Percentiles rank a stretch among this genome's conserved stretches.
Conservation (phyloP, 805 yeast genomes). For the Candida ipomoeae region DNA sequence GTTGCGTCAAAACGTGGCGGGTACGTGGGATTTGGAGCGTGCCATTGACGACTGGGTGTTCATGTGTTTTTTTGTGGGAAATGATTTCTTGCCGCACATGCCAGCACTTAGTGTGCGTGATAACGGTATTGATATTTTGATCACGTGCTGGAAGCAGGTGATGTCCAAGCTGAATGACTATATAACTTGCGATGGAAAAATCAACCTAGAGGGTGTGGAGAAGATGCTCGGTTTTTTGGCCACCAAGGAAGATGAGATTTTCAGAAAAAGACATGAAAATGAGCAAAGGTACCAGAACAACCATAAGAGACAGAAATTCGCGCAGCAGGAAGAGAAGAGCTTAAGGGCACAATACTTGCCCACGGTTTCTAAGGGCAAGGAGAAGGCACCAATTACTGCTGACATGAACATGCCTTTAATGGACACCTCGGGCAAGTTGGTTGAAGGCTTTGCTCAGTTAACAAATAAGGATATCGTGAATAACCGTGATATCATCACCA, state of each 20-base stretch:
- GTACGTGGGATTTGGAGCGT: constrained; percentile 83
- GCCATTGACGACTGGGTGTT: constrained; percentile 99
- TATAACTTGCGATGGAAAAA: constrained; percentile 84
- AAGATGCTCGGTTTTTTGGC: constrained; percentile 61
- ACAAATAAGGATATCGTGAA: constrained; percentile 68
- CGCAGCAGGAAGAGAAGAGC: constrained; percentile 43
- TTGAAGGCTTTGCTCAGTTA: constrained; percentile 60
- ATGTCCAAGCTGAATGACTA: constrained; percentile 68
- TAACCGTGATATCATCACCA: constrained; percentile 55
- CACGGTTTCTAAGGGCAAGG: constrained; percentile 68
- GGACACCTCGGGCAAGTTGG: constrained; percentile 68
- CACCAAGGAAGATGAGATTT: constrained; percentile 71
- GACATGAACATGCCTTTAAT: constrained; percentile 71
- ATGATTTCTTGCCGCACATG: constrained; percentile 94
- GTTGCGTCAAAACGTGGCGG: constrained; percentile 65
- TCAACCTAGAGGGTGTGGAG: constrained; percentile 75
- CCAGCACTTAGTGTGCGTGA: constrained; percentile 95
- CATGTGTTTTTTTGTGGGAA: constrained; percentile 97
- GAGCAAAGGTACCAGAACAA: constrained; percentile 68
- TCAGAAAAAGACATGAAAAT: constrained; percentile 60
- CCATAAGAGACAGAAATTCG: constrained; percentile 52
- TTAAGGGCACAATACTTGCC: constrained; percentile 42
- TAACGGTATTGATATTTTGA: constrained; percentile 80
- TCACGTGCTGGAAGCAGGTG: constrained; percentile 75
- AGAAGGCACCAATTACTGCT: constrained; percentile 69